phyloP scores from a whole-genome alignment of 495 filamentous ascomycete genomes.

The Penicillium longicatenatum region DNA sequence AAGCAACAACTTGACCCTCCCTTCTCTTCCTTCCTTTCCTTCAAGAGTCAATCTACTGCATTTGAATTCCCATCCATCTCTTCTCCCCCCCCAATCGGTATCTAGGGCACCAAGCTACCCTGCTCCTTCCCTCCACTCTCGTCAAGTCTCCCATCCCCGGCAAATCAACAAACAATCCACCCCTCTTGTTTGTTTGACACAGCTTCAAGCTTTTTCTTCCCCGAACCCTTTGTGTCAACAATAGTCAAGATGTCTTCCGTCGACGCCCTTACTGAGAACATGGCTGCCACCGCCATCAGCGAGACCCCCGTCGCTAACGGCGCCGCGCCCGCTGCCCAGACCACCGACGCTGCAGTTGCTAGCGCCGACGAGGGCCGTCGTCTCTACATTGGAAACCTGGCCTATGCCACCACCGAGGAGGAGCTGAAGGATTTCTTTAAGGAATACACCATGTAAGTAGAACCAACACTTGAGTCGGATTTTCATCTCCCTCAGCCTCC shows the following conservation, averaged over 20 bases:
- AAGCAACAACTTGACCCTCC: constrained; percentile 19
- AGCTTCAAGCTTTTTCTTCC: constrained; percentile 26
- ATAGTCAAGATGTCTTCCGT: constrained; percentile 60
- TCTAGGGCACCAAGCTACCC: constrained; percentile 95
- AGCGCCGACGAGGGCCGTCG: constrained; percentile 98
- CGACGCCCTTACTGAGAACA: constrained; percentile 53
- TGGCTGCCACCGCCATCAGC: constrained; percentile 46
- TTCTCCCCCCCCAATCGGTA: constrained; percentile 39
- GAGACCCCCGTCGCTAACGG: constrained; percentile 74
- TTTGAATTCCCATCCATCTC: constrained; percentile 28
- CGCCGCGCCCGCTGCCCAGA: constrained; percentile 71
- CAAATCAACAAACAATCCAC: constrained; percentile 42
- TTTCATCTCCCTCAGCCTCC: neutral
- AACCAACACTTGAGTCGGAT: neutral
- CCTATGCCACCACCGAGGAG: constrained; percentile 99
- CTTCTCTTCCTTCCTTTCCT: constrained; percentile 25
- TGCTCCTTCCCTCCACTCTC: constrained; percentile 52
- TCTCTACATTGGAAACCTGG: constrained; percentile 99
- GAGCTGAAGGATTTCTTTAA: constrained; percentile 99
- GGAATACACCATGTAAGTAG: constrained; percentile 93
- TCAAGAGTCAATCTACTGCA: constrained; percentile 24
- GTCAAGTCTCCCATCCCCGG: constrained; percentile 52
- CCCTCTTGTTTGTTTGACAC: constrained; percentile 47
- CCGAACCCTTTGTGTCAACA: constrained; percentile 42
- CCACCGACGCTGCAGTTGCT: constrained; percentile 83